A percentile compares a stretch with the other conserved stretches of the same genome.
These are phyloP conservation scores for Venturia nashicola DNA, from an alignment of 2,329 filamentous ascomycete genomes.

Conservation along the genomic window DNA sequence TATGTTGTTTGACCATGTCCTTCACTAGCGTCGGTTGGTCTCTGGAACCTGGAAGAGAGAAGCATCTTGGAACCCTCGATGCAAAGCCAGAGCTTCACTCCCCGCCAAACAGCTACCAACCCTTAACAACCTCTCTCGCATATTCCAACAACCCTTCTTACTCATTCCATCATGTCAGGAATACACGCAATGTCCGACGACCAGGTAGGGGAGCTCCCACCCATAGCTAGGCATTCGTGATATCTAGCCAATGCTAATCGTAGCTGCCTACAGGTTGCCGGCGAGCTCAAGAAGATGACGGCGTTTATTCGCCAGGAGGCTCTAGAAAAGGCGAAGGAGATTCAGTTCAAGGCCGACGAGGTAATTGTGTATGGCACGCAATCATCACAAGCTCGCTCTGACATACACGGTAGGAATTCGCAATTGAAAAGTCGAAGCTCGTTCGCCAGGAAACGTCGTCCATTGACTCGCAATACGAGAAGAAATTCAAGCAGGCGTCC, in stretches of 20 bases:
- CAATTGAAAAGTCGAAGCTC: slow-evolving; percentile 97
- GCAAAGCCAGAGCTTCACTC: neutral
- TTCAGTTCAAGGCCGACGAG: slow-evolving; percentile 96
- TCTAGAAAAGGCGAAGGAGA: slow-evolving; percentile 91
- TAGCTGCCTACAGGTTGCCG: slow-evolving; percentile 58
- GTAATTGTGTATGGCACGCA: neutral
- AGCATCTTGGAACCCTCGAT: neutral
- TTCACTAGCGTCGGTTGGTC: neutral
- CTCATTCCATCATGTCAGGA: slow-evolving; percentile 61
- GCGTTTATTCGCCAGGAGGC: slow-evolving; percentile 99
- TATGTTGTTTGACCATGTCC: neutral
- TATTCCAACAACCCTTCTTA: neutral
- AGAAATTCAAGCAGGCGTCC: slow-evolving; percentile 97
- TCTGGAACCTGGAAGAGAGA: too few species aligned
- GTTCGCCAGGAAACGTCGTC: slow-evolving; percentile 87
- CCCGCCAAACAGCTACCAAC: neutral
- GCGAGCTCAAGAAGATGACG: slow-evolving; percentile 99
- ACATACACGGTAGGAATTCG: slow-evolving; percentile 54
- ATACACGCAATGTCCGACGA: slow-evolving; percentile 93
- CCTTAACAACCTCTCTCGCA: neutral
- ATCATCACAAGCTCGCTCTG: neutral
- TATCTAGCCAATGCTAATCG: slow-evolving; percentile 2
- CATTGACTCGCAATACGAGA: slow-evolving; percentile 89
- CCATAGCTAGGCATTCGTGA: slow-evolving; percentile 11
- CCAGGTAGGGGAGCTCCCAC: slow-evolving; percentile 51